Evolutionary conservation across 2,329 filamentous ascomycete species (phyloP).

Genomic region (Juglanconis sp.): DNA sequence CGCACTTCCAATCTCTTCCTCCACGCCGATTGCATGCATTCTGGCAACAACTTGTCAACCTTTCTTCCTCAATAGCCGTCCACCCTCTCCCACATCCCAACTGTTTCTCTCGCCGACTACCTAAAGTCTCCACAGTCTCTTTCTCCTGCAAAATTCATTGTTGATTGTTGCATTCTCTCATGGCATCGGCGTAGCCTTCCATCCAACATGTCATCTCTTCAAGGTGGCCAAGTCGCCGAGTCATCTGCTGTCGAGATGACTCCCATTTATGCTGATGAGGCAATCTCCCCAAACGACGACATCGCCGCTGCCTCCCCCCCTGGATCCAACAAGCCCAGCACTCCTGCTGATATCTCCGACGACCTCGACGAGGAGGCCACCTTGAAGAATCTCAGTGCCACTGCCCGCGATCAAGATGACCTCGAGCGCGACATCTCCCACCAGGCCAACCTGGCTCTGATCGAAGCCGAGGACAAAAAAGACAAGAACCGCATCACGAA

Average conservation of each 20-base stretch:
- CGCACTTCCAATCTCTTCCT: too few relatives aligned
- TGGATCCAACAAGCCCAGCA: not conserved
- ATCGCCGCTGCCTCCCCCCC: not conserved
- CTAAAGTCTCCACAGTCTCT: too few relatives aligned
- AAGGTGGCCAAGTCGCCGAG: not conserved
- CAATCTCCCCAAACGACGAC: not conserved
- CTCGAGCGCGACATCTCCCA: conserved; percentile 79
- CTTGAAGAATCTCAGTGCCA: conserved; percentile 60
- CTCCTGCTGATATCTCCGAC: conserved; percentile 4
- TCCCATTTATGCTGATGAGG: not conserved
- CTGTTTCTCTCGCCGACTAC: too few relatives aligned
- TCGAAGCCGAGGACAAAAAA: conserved; percentile 60
- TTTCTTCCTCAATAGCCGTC: too few relatives aligned
- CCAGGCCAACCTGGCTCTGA: conserved; percentile 57
- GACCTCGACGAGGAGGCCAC: conserved; percentile 56
- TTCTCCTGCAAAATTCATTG: too few relatives aligned
- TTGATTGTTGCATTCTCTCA: not conserved
- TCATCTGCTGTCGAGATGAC: not conserved
- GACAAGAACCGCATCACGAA: conserved; percentile 62
- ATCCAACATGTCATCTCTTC: not conserved
- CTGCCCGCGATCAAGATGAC: conserved; percentile 82
- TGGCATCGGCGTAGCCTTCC: not conserved
- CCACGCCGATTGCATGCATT: too few relatives aligned
- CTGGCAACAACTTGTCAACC: too few relatives aligned
- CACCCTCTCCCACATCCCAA: too few relatives aligned